Evolutionary conservation across 305 asterid species (phyloP).

Genomic region (Fraxinus angustifolia): DNA sequence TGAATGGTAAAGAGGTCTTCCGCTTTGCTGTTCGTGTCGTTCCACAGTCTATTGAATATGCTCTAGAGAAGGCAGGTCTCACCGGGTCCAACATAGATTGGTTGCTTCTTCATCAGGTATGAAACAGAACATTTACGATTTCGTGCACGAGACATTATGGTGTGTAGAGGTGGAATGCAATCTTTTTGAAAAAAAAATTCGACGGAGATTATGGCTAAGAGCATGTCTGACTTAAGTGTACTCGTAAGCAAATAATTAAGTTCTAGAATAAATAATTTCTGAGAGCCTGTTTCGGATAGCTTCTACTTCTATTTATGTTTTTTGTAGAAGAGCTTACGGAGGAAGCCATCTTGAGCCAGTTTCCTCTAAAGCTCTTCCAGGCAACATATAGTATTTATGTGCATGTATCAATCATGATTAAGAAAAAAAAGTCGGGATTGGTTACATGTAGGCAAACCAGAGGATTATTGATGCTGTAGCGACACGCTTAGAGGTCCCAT

Average conservation of each 20-base stretch:
- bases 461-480: slow-evolving; percentile 93
- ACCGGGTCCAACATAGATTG: slow-evolving; percentile 60
- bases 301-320: background rate
- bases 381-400: background rate
- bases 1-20: slow-evolving; percentile 88
- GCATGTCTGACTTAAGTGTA: background rate
- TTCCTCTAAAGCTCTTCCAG: background rate
- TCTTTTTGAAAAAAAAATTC: background rate
- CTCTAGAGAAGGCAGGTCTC: slow-evolving; percentile 67
- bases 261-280: background rate
- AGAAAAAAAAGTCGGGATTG: background rate
- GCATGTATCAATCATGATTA: background rate
- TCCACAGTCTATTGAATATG: slow-evolving; percentile 70
- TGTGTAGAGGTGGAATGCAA: background rate
- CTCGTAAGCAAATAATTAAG: background rate
- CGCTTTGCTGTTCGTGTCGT: slow-evolving; percentile 77
- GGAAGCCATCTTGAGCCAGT: background rate
- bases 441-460: slow-evolving; percentile 71
- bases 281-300: background rate
- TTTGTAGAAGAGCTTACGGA: background rate
- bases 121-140: background rate
- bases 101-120: slow-evolving; percentile 90
- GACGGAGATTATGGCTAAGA: background rate
- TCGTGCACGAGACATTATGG: background rate
- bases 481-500: slow-evolving; percentile 60